Evolutionary conservation across 2,329 filamentous ascomycete genomes (phyloP).

Genomic region (Alternaria sp.): DNA sequence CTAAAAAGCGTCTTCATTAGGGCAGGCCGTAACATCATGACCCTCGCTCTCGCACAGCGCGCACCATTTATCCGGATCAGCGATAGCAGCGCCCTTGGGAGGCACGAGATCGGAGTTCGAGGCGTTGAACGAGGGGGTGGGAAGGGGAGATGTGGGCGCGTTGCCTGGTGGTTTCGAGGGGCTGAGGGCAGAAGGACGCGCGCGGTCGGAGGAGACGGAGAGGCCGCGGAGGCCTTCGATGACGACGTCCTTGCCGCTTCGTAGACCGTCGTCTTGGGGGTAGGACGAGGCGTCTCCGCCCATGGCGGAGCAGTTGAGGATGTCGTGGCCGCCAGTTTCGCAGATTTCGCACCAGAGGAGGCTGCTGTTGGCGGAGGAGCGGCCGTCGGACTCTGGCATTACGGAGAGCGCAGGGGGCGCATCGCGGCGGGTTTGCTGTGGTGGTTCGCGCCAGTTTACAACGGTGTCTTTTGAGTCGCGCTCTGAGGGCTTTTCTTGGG

Average conservation of each 20-base stretch:
- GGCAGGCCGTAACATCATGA: slow-evolving; percentile 94
- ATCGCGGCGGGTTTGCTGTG: slow-evolving; percentile 30
- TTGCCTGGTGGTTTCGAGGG: slow-evolving; percentile 44
- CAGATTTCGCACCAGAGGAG: slow-evolving; percentile 93
- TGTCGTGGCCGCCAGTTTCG: slow-evolving; percentile 89
- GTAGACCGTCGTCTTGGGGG: slow-evolving; percentile 28
- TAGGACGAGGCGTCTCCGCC: slow-evolving; percentile 58
- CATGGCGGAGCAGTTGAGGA: slow-evolving; percentile 92
- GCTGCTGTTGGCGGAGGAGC: slow-evolving; percentile 68
- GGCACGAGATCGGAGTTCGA: slow-evolving; percentile 41
- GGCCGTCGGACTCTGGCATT: slow-evolving; percentile 70
- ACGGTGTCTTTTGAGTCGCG: slow-evolving; percentile 72
- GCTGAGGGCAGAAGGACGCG: slow-evolving; percentile 37
- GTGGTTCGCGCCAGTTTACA: slow-evolving; percentile 58
- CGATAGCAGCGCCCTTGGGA: slow-evolving; percentile 40
- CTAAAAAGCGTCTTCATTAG: slow-evolving; percentile 78
- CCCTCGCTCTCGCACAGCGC: slow-evolving; percentile 95
- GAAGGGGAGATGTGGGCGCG: slow-evolving; percentile 44
- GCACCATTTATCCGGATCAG: slow-evolving; percentile 90
- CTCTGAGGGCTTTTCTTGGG: slow-evolving; percentile 60
- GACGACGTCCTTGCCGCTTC: slow-evolving; percentile 38
- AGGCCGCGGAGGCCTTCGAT: slow-evolving; percentile 43
- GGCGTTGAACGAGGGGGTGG: slow-evolving; percentile 39
- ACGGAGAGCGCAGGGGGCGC: slow-evolving; percentile 63
- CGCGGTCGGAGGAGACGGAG: slow-evolving; percentile 39